Evolutionary conservation across 75 land plant genomes (phyloP), one percentile per base, ranked within the genome.

Genomic region (Larix kaempferi): DNA sequence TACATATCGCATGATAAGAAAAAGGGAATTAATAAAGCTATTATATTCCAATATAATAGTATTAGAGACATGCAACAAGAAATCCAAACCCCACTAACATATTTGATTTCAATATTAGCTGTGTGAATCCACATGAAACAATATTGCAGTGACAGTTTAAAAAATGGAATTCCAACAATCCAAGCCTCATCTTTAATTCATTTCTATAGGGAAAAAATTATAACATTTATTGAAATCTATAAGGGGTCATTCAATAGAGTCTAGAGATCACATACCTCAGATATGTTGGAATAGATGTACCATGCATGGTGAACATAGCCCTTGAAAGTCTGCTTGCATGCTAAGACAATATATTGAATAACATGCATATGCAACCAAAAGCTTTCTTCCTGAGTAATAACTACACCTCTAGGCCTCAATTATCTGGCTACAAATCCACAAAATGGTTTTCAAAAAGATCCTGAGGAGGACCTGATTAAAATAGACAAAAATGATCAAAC

Each of bases 291-390:
- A 98, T 94, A 88, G 89, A 95, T 21, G 99, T 85, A n/a, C 98
- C 98, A 98, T 21, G 98, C 99, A 90, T 98, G 95, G 79, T 86
- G 87, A 11, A 98, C 90, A 64, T 92, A 91, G 11, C 99, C 99
- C 80, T 98, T 94, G 77, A 98, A 98, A 55, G 84, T 84, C 78
- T 93, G 84, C 35, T 83, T 87, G 78, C 99, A 95, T 74, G 83
- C 85, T 57, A 94, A 79, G 49, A 98, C 73, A 80, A 95, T 93
- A 69, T 95, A 92, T 56, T 95, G 78, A 74, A 98, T 95, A 41
- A 93, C 90, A 73, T 88, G 95, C 49, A 93, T 91, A 59, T 95
- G 95, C 62, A 98, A 89, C 98, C 98, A 98, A 83, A 92, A 84
- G 74, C 99, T 98, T 72, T 98, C 99, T 10, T 92, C 94, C 84